Percentiles rank a stretch among this genome's conserved stretches.
These are phyloP conservation scores for Coprinopsis marcescibilis DNA, from an alignment of 768 basidiomycete species.

Conservation along the genomic window DNA sequence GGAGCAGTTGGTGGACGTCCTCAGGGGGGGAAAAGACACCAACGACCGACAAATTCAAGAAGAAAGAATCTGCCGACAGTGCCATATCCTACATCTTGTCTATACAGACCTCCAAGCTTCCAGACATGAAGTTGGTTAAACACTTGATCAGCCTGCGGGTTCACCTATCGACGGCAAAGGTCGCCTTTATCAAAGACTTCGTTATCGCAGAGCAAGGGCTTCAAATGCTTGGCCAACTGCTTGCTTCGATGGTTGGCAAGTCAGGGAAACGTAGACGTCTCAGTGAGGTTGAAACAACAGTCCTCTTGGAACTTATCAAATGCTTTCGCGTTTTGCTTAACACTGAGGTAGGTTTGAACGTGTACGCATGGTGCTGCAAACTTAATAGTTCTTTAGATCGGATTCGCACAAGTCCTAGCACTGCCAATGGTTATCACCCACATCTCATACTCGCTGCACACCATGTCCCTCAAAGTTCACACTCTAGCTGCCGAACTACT, in stretches of 20 bases:
- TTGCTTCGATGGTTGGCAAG: slow-evolving; percentile 61
- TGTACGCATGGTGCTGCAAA: not conserved
- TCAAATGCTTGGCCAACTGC: slow-evolving; percentile 49
- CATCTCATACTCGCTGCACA: slow-evolving; percentile 66
- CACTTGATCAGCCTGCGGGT: slow-evolving; percentile 80
- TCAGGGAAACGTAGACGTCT: slow-evolving; percentile 55
- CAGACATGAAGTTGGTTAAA: slow-evolving; percentile 61
- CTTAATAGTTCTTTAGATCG: slow-evolving; percentile 40
- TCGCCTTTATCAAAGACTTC: slow-evolving; percentile 78
- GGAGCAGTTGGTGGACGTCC: slow-evolving; percentile 73
- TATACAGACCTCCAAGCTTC: slow-evolving; percentile 47
- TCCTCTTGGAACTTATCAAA: slow-evolving; percentile 69
- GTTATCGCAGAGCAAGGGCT: slow-evolving; percentile 61
- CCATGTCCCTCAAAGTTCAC: slow-evolving; percentile 61
- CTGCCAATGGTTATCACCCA: slow-evolving; percentile 64
- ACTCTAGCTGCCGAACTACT: slow-evolving; percentile 71
- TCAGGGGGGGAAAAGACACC: slow-evolving; percentile 52
- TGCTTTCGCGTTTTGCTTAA: slow-evolving; percentile 82
- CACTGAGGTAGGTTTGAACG: slow-evolving; percentile 56
- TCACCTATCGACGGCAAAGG: slow-evolving; percentile 75
- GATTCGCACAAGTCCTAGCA: slow-evolving; percentile 61
- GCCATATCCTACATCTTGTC: slow-evolving; percentile 61
- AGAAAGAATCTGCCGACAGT: slow-evolving; percentile 37
- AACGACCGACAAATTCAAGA: slow-evolving; percentile 20
- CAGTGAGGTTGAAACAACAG: slow-evolving; percentile 60